These are phyloP conservation scores for Talaromyces proteolyticus DNA, from an alignment of 495 filamentous ascomycete species.

Conservation along the genomic window DNA sequence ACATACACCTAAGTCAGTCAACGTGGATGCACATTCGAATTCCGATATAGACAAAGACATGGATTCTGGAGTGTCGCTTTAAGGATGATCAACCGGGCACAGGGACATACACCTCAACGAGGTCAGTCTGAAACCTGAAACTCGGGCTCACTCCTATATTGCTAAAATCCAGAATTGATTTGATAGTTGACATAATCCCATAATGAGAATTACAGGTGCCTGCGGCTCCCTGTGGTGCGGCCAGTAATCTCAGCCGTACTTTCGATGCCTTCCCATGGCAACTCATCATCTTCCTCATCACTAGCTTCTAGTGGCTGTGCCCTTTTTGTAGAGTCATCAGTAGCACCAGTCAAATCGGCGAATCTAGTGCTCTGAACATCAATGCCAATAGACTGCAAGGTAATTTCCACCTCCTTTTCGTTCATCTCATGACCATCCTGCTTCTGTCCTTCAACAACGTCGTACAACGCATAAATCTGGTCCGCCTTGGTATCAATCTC, in stretches of 20 bases:
- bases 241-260: conserved; percentile 43
- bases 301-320: not conserved
- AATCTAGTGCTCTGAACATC: conserved; percentile 21
- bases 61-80: too few species aligned
- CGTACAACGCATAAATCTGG: conserved; percentile 83
- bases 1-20: conserved; percentile 11
- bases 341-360: conserved; percentile 26
- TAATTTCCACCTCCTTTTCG: conserved; percentile 61
- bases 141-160: conserved; percentile 4
- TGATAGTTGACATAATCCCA: too few species aligned
- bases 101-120: conserved; percentile 10
- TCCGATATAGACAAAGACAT: not conserved
- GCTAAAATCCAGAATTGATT: too few species aligned
- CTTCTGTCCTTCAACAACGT: conserved; percentile 83
- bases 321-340: conserved; percentile 22
- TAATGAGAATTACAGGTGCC: conserved; percentile 1
- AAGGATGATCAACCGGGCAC: too few species aligned
- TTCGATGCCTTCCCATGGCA: conserved; percentile 50
- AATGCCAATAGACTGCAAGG: conserved; percentile 54
- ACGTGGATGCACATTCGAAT: not conserved
- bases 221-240: conserved; percentile 14
- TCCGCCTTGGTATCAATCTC: conserved; percentile 75
- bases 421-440: conserved; percentile 57
- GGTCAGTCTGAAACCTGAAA: conserved; percentile 14
- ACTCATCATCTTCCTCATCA: conserved; percentile 22